Base-by-base conservation (phyloP, 176 grass and related monocot genomes). In the Cymbopogon citratus region DNA sequence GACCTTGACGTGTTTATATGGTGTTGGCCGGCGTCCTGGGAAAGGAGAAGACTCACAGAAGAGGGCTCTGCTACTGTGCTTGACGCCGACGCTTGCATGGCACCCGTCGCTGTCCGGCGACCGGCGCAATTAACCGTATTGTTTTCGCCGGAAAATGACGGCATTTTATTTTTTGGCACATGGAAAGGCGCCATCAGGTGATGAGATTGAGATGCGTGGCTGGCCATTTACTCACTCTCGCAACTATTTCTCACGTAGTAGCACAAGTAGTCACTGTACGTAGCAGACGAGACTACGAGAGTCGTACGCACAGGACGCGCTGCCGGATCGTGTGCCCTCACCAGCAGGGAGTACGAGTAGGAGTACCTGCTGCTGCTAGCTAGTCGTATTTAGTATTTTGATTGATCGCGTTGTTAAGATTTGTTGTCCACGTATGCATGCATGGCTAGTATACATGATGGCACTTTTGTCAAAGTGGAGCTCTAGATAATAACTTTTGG, bases 91-190 rank as follows among this genome's bases (percentile, higher is more conserved):
- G 78, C 64, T 6, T 80, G 78, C 60, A 63, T 63, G 25, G 25
- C 27, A 70, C 33, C 61, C 40, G 16, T 87, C 81, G 11, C 83
- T 75, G 64, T 84, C 67, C 3, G 12, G 21, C 33, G 72, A 48
- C 76, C 65, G 63, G 75, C 43, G 11, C 28, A 80, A 39, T 66
- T 80, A 26, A 69, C 69, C 66, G 21, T 3, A 51, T 66, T 69
- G 75, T 89, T 83, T 86, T 82, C 39, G 10, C 28, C 38, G 49
- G 78, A 40, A 74, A 19, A 63, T 5, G 10, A 40, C 40, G 11
- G 29, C 52, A 21, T 60, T 7, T 8, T 5, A 3, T 54, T 19
- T 54, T 54, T 86, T 90, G 78, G 76, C 77, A 67, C 83, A 79
- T 65, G 84, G 76, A 77, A 77, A 23, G 56, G 75, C 45, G 18